Percentiles rank a stretch among this genome's conserved stretches.
phyloP scores from a whole-genome alignment of 768 basidiomycete genomes.

The Agrocybe praecox region DNA sequence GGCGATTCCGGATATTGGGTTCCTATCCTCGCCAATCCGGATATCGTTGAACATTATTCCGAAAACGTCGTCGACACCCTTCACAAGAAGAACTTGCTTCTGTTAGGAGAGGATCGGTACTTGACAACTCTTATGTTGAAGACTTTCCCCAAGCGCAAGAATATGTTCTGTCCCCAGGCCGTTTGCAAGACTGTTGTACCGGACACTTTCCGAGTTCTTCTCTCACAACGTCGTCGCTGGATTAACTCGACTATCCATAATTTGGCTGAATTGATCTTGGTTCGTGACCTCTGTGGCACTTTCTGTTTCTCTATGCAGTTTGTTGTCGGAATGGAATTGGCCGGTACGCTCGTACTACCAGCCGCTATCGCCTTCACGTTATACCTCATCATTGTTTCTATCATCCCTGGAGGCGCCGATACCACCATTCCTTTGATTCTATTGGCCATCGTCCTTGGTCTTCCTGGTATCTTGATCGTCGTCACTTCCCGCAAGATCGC shows the following conservation, averaged over 20 bases:
- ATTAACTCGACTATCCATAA: constrained; percentile 99
- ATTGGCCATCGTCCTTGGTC: constrained; percentile 91
- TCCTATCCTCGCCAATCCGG: constrained; percentile 96
- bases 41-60: constrained; percentile 98
- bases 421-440: constrained; percentile 91
- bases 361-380: constrained; percentile 97
- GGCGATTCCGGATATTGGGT: constrained; percentile 97
- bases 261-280: constrained; percentile 89
- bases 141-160: constrained; percentile 99
- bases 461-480: constrained; percentile 94
- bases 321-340: constrained; percentile 97
- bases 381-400: constrained; percentile 87
- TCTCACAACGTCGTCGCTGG: constrained; percentile 98
- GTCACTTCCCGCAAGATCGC: constrained; percentile 93
- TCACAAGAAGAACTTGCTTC: constrained; percentile 98
- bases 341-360: constrained; percentile 94
- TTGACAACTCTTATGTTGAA: constrained; percentile 96
- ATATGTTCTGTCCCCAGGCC: constrained; percentile 97
- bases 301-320: constrained; percentile 99
- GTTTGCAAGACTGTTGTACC: constrained; percentile 99
- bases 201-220: constrained; percentile 90
- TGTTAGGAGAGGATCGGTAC: constrained; percentile 99
- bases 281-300: constrained; percentile 97
- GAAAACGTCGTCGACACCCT: constrained; percentile 99
- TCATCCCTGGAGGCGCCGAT: constrained; percentile 77